phyloP scores from a whole-genome alignment of 1,284 basidiomycete species.

The Leccinum griseonigrum region DNA sequence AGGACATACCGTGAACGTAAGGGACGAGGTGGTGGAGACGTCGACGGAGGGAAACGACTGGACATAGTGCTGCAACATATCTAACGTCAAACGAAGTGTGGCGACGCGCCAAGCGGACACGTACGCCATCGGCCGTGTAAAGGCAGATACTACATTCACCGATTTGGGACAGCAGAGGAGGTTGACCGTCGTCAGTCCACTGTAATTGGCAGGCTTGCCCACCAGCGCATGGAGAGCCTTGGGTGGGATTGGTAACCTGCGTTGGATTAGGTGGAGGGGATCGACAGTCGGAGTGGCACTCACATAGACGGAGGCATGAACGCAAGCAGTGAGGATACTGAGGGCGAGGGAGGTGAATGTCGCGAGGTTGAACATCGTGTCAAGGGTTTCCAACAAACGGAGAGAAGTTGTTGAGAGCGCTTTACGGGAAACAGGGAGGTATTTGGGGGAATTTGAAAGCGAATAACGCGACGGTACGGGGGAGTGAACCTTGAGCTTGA shows the following conservation, averaged over 20 bases:
- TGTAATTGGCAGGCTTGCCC: slow-evolving; percentile 50
- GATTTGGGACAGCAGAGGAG: slow-evolving; percentile 47
- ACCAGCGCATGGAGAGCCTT: slow-evolving; percentile 44
- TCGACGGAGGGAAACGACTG: slow-evolving; percentile 43
- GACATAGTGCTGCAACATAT: slow-evolving; percentile 28
- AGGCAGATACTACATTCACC: slow-evolving; percentile 51
- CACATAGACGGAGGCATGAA: slow-evolving; percentile 22
- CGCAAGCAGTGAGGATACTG: slow-evolving; percentile 16
- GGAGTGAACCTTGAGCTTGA: slow-evolving; percentile 3
- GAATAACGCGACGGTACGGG: slow-evolving; percentile 16
- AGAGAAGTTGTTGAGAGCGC: not conserved
- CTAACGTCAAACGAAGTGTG: slow-evolving; percentile 15
- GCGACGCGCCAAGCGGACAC: not conserved
- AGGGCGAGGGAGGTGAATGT: slow-evolving; percentile 18
- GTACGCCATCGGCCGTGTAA: slow-evolving; percentile 52
- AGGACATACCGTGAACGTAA: slow-evolving; percentile 38
- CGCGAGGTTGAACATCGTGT: slow-evolving; percentile 15
- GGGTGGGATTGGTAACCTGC: slow-evolving; percentile 51
- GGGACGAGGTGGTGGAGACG: slow-evolving; percentile 33
- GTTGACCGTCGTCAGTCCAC: slow-evolving; percentile 62
- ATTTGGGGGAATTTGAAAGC: slow-evolving; percentile 30
- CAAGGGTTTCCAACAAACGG: not conserved
- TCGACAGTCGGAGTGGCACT: not conserved
- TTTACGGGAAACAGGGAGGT: slow-evolving; percentile 5
- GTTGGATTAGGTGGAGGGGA: not conserved